Evolutionary conservation across 768 basidiomycete genomes (phyloP).

Genomic region (Cyclocybe aegerita): DNA sequence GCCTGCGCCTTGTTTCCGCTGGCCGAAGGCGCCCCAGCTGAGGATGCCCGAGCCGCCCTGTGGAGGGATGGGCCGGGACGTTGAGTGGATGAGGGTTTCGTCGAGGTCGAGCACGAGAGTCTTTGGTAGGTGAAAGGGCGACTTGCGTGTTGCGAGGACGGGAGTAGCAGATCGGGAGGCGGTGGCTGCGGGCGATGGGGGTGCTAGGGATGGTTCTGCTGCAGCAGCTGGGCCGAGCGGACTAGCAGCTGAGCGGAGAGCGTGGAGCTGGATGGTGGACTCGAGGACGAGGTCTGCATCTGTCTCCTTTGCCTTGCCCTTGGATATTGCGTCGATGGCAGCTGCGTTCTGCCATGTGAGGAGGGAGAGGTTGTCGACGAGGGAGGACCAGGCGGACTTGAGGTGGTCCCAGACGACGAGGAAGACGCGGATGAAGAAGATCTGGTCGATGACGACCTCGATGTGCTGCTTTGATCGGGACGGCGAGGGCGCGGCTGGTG

Average conservation of each 20-base stretch:
- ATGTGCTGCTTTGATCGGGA: conserved; percentile 37
- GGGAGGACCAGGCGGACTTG: conserved; percentile 58
- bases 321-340: conserved; percentile 4
- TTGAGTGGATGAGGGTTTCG: conserved; percentile 98
- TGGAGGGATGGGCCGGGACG: conserved; percentile 70
- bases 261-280: not conserved
- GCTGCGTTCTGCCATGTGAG: conserved; percentile 10
- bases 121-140: conserved; percentile 82
- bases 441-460: conserved; percentile 49
- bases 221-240: not conserved
- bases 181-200: conserved; percentile 13
- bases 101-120: conserved; percentile 97
- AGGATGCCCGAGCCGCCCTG: conserved; percentile 58
- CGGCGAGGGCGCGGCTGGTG: conserved; percentile 19
- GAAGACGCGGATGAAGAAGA: conserved; percentile 73
- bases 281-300: conserved; percentile 5
- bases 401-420: conserved; percentile 70
- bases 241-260: not conserved
- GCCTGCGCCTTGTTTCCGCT: conserved; percentile 66
- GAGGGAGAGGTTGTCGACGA: conserved; percentile 22
- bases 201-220: conserved; percentile 5
- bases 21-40: conserved; percentile 50
- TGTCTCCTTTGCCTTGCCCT: conserved; percentile 18
- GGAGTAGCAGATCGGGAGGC: conserved; percentile 50
- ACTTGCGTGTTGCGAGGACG: conserved; percentile 48